Evolutionary conservation across 768 basidiomycete species (phyloP), one percentile per base, ranked within the genome.

Genomic region (Sarcodon sp.): DNA sequence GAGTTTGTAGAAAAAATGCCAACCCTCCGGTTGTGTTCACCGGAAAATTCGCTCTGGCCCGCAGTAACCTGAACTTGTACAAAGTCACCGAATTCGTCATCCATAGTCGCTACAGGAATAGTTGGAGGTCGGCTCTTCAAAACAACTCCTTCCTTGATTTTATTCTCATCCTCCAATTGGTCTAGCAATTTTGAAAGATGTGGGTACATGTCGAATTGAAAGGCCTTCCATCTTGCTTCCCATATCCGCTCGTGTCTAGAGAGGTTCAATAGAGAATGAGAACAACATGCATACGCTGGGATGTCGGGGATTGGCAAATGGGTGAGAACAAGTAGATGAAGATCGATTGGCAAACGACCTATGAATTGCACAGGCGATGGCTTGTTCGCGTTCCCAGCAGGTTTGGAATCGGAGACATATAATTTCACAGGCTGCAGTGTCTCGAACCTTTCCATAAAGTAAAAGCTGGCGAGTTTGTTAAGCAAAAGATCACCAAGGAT

Each of bases 1-100:
- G 35, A 62, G 62, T 61, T 44, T 63, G 59, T 54, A 58, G 69
- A 59, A 41, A 16, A 41, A 4, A 41, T 27, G 15, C 27, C 16
- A 27, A 15, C 4, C 39, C n/a, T 41, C 4, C 21, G 21, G 12
- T 56, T 50, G 61, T 69, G 58, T 7, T 56, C 59, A 46, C 69
- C 70, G 21, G 70, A 64, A 44, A 74, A 73, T 52, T 73, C 69
- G 18, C 68, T 72, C 4, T 62, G 57, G 5, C 57, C 54, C 4
- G 62, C 51, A 16, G 56, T 54, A 44, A 53, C 57, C 21, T 50
- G 36, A 50, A 46, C 37, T 34, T 59, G 73, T 71, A 83, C 75
- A 59, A 91, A 89, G 58, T 92, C 90, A 3, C 90, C 92, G 64
- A 94, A 94, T 21, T 90, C 89, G 55, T 93, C 88, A 51, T 89